Evolutionary conservation across 148 eudicot genomes (phyloP), one percentile per base, ranked within the genome.

Genomic region (Beta vulgaris): DNA sequence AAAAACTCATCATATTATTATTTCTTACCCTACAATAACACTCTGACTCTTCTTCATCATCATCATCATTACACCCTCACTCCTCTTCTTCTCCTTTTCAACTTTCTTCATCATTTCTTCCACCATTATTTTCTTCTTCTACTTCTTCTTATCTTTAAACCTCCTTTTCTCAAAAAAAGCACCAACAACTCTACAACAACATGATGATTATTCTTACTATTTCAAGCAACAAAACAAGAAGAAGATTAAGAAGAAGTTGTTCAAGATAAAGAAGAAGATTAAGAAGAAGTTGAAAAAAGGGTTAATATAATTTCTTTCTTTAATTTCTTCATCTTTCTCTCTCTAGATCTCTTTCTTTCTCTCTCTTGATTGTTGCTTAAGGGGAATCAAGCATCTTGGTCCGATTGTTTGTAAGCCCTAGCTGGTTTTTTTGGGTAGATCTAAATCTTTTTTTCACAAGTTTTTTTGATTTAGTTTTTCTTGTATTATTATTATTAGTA

Each of bases 351-450:
- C 32, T 57, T 76, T 29, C 31, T 31, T 51, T 37, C 40, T 31
- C 7, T 75, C 71, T 53, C 36, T 60, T 43, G 67, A 74, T 75
- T 69, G 79, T 35, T 79, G 62, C 28, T 53, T 68, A 51, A 46
- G 79, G 83, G 83, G 83, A 80, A 80, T 80, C 76, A 75, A 80
- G 83, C 83, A 76, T 80, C 83, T 61, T 71, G 83, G 83, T 80
- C 83, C 83, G 83, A 80, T 80, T 71, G 72, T 67, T 68, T 73
- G 62, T 51, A 34, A 49, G 62, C 77, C 78, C 77, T 69, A 67
- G 65, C 68, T 73, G 5, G 15, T 9, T 68, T 66, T 53, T 18
- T 34, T 37, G 51, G 34, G 35, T 71, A 73, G 65, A 78, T 64
- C 81, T 72, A 35, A 36, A 32, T 76, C 48, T 15, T 40, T 76